These are phyloP conservation scores for Candida odintsovae DNA, from an alignment of 805 yeast genomes.

Conservation along the genomic window DNA sequence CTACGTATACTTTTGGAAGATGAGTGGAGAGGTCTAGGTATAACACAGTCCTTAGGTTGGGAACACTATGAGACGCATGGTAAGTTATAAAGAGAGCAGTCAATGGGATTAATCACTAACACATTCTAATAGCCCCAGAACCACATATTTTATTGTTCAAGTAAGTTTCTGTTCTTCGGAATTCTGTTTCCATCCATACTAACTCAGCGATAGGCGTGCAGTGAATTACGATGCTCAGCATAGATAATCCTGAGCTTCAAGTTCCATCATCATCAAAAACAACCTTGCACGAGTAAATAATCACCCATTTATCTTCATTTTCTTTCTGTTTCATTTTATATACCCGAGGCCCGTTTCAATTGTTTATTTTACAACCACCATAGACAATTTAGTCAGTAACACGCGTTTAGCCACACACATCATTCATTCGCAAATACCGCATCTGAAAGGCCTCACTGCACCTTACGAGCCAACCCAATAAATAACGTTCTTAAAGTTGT, in stretches of 20 bases:
- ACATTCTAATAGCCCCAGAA: slow-evolving; percentile 63
- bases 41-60: slow-evolving; percentile 97
- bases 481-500: neutral
- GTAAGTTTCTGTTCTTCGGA: slow-evolving; percentile 14
- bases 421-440: neutral
- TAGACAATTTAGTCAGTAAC: neutral
- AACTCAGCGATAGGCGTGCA: slow-evolving; percentile 40
- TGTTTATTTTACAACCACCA: neutral
- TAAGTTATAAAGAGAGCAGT: slow-evolving; percentile 10
- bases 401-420: neutral
- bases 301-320: neutral
- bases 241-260: slow-evolving; percentile 3
- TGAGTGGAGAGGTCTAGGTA: slow-evolving; percentile 98
- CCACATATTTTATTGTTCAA: slow-evolving; percentile 92
- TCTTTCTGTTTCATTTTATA: neutral
- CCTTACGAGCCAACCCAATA: neutral
- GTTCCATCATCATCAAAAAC: neutral
- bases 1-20: slow-evolving; percentile 86
- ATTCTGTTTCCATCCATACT: neutral
- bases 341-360: neutral
- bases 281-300: neutral
- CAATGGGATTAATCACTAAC: slow-evolving; percentile 11
- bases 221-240: slow-evolving; percentile 42
- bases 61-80: slow-evolving; percentile 92
- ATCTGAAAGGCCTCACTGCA: neutral